These are phyloP conservation scores for Pyrrhoderma lamaoense DNA, from an alignment of 1,284 basidiomycete species.

Conservation along the genomic window DNA sequence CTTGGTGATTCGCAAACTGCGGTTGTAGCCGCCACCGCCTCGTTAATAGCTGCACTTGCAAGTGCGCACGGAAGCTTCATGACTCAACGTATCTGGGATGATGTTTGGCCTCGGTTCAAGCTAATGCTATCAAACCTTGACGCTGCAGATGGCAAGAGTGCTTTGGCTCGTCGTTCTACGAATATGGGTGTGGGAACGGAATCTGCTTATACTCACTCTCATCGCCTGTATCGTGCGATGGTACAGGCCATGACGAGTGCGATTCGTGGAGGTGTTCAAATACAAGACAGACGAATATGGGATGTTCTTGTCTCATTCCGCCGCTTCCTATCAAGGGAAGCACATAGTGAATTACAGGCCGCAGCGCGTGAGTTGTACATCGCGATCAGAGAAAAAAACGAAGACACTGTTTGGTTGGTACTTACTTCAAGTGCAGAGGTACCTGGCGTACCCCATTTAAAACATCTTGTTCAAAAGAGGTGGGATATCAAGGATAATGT, in stretches of 20 bases:
- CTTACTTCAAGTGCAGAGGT: constrained; percentile 46
- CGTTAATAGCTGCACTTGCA: constrained; percentile 62
- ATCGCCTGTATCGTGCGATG: constrained; percentile 68
- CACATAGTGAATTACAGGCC: constrained; percentile 66
- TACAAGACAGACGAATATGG: constrained; percentile 69
- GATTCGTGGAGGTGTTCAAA: constrained; percentile 42
- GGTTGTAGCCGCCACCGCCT: constrained; percentile 69
- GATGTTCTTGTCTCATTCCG: constrained; percentile 68
- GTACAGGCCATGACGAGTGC: constrained; percentile 65
- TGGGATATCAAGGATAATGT: constrained; percentile 61
- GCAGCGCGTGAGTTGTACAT: constrained; percentile 60
- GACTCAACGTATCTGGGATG: constrained; percentile 75
- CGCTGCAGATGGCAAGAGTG: constrained; percentile 50
- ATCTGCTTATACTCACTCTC: constrained; percentile 70
- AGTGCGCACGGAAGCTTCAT: constrained; percentile 74
- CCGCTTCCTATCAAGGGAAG: constrained; percentile 59
- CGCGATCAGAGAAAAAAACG: constrained; percentile 53
- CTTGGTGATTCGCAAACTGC: constrained; percentile 66
- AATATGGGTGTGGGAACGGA: constrained; percentile 45
- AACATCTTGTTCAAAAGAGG: constrained; percentile 43
- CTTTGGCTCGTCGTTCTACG: constrained; percentile 48
- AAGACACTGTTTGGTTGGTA: constrained; percentile 78
- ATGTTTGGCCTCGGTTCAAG: constrained; percentile 81
- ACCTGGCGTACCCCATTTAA: constrained; percentile 23
- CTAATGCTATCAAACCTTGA: constrained; percentile 53